A percentile compares a stretch with the other conserved stretches of the same genome.
These are phyloP conservation scores for Heterobasidion irregulare DNA, from an alignment of 1,284 basidiomycete genomes.

Conservation along the genomic window DNA sequence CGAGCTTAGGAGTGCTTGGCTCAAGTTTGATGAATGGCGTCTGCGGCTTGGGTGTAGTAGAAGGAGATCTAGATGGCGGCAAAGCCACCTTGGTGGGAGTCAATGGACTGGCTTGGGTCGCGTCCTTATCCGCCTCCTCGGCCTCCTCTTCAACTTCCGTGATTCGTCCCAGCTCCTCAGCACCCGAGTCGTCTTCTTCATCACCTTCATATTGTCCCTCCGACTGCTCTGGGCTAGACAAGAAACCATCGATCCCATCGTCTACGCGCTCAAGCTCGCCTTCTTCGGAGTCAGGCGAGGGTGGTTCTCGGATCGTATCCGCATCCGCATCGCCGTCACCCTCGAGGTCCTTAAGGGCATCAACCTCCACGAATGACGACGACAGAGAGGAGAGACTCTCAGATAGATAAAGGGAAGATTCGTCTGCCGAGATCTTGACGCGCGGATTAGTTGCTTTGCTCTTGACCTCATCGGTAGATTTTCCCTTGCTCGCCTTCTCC, in stretches of 20 bases:
- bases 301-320: not conserved
- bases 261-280: constrained; percentile 6
- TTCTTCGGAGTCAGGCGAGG: constrained; percentile 5
- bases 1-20: constrained; percentile 5
- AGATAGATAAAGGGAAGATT: constrained; percentile 7
- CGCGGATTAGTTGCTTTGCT: not conserved
- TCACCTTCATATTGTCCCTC: constrained; percentile 20
- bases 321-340: constrained; percentile 13
- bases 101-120: constrained; percentile 1
- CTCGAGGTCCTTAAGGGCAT: not conserved
- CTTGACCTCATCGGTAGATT: not conserved
- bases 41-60: constrained; percentile 39
- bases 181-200: constrained; percentile 16
- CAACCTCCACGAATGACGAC: constrained; percentile 25
- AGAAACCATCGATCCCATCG: constrained; percentile 12
- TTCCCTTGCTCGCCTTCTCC: not conserved
- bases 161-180: constrained; percentile 20
- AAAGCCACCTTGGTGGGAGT: constrained; percentile 7
- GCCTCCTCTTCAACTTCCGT: constrained; percentile 18
- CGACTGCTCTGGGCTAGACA: constrained; percentile 16
- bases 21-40: constrained; percentile 3
- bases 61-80: constrained; percentile 14
- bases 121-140: constrained; percentile 2
- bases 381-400: constrained; percentile 12
- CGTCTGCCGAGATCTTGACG: constrained; percentile 5